phyloP scores from a whole-genome alignment of 306 rosid genomes.

The Cucurbita maxima region DNA sequence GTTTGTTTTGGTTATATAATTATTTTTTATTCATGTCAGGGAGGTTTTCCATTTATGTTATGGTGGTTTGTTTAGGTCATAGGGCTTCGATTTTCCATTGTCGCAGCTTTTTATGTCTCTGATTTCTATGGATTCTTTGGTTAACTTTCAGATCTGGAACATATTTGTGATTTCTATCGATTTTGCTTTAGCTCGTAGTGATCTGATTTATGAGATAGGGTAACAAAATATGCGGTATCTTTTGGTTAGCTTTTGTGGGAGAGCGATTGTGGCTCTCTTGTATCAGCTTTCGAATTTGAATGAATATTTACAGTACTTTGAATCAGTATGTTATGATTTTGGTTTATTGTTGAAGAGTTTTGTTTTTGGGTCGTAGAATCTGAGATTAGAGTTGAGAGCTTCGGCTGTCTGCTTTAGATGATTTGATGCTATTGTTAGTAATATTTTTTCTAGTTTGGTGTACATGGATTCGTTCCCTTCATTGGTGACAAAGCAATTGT shows the following conservation, averaged over 20 bases:
- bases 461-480: not conserved
- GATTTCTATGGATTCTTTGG: not conserved
- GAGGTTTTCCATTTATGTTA: no score
- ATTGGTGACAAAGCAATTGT: not conserved
- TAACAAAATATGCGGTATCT: not conserved
- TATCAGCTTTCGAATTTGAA: no score
- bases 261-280: not conserved
- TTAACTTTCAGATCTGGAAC: not conserved
- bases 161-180: not conserved
- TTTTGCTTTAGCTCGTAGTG: not conserved
- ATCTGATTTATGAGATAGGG: not conserved
- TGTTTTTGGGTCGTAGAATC: not conserved
- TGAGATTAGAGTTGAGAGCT: not conserved
- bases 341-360: not conserved
- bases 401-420: not conserved
- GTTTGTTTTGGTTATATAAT: not conserved
- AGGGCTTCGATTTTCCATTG: not conserved
- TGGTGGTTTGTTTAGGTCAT: no score
- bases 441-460: not conserved
- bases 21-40: no score
- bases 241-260: not conserved
- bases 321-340: not conserved
- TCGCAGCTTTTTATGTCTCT: not conserved
- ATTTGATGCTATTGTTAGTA: not conserved
- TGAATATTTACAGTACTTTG: no score